A percentile compares a stretch with the other conserved stretches of the same genome.
These are phyloP conservation scores for Monosporascus sp. DNA, from an alignment of 2,329 filamentous ascomycete species.

Conservation along the genomic window DNA sequence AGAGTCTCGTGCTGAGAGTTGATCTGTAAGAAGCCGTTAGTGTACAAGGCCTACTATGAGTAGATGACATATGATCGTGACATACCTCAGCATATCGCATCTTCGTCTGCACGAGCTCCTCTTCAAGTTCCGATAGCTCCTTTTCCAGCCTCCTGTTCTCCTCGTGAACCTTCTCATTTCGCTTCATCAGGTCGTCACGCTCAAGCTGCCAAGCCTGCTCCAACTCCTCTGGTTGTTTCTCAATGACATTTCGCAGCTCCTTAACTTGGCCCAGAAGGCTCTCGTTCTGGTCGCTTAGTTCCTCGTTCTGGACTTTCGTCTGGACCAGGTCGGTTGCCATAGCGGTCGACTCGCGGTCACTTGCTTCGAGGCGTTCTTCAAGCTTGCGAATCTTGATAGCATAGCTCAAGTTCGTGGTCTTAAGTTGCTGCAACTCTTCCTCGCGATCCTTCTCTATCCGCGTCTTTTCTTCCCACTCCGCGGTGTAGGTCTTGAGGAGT, in stretches of 20 bases:
- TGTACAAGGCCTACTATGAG: conserved; percentile 1
- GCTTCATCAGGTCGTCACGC: conserved; percentile 86
- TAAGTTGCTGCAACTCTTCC: conserved; percentile 70
- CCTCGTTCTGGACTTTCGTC: conserved; percentile 89
- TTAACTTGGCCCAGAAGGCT: conserved; percentile 76
- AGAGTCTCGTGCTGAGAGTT: conserved; percentile 67
- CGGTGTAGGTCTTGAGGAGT: conserved; percentile 71
- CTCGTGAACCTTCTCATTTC: conserved; percentile 89
- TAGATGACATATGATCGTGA: conserved; percentile 10
- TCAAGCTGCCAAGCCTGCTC: conserved; percentile 76
- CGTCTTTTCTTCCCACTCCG: conserved; percentile 90
- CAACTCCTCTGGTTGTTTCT: conserved; percentile 83
- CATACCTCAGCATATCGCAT: conserved; percentile 92
- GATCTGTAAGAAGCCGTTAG: conserved; percentile 43
- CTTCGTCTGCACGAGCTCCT: conserved; percentile 87
- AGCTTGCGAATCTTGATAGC: conserved; percentile 74
- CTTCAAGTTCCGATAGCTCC: conserved; percentile 85
- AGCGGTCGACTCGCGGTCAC: conserved; percentile 84
- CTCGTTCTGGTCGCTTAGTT: conserved; percentile 84
- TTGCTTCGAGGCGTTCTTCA: conserved; percentile 82
- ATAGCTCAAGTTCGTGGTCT: conserved; percentile 59
- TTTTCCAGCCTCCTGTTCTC: conserved; percentile 87
- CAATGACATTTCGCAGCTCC: conserved; percentile 80
- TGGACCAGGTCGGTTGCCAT: conserved; percentile 88
- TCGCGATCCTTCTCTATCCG: conserved; percentile 78